Conservation (phyloP, 2,329 filamentous ascomycete genomes). For the Stromatinia cepivora region DNA sequence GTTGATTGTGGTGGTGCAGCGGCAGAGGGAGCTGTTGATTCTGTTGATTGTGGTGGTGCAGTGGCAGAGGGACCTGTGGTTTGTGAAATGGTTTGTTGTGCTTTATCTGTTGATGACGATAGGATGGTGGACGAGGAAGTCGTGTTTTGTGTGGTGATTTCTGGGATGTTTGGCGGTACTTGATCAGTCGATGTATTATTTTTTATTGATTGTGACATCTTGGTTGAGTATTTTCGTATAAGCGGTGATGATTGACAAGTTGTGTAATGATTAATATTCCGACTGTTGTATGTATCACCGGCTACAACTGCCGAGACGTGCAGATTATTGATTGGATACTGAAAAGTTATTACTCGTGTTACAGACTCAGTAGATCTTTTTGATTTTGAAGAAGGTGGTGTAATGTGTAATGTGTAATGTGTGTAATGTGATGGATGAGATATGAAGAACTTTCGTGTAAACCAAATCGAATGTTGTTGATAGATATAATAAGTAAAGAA, state of each 20-base stretch:
- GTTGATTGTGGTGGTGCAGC: not conserved
- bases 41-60: not conserved
- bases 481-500: no score
- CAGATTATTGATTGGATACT: not conserved
- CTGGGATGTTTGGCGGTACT: not conserved
- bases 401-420: no score
- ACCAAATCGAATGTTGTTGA: no score
- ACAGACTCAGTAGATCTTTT: no score
- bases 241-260: not conserved
- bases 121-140: no score
- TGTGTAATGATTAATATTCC: no score
- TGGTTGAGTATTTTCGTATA: not conserved
- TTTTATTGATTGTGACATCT: not conserved
- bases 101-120: not conserved
- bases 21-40: not conserved
- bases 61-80: not conserved
- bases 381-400: no score
- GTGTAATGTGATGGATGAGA: no score
- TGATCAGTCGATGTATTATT: not conserved
- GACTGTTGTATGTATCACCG: not conserved
- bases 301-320: slow-evolving; percentile 1
- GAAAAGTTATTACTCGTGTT: not conserved
- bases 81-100: not conserved
- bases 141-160: not conserved
- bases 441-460: no score